A percentile compares a stretch with the other conserved stretches of the same genome.
Conservation (phyloP, 2,329 filamentous ascomycete species). For the Colletotrichum tanaceti region DNA sequence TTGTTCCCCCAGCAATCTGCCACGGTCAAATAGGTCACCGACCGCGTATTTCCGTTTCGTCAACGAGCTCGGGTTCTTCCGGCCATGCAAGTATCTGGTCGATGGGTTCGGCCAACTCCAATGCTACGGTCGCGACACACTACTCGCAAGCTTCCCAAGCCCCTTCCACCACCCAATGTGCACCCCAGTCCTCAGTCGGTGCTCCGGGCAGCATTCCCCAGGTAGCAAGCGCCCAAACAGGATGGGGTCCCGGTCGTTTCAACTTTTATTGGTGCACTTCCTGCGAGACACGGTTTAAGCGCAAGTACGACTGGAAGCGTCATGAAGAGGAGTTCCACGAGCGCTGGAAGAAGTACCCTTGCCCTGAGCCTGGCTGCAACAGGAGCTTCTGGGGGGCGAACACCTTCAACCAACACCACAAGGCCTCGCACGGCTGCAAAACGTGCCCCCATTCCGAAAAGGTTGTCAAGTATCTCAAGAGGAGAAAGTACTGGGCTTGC, state of each 20-base stretch:
- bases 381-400: slow-evolving; percentile 76
- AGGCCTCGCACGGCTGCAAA: slow-evolving; percentile 72
- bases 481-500: slow-evolving; percentile 76
- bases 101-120: slow-evolving; percentile 45
- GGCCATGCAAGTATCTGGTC: slow-evolving; percentile 53
- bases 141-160: slow-evolving; percentile 55
- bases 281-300: slow-evolving; percentile 73
- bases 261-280: slow-evolving; percentile 69
- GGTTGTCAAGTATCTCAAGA: slow-evolving; percentile 71
- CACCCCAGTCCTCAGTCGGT: slow-evolving; percentile 42
- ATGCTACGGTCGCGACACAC: slow-evolving; percentile 46
- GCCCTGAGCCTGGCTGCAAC: slow-evolving; percentile 71
- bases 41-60: slow-evolving; percentile 61
- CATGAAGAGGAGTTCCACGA: slow-evolving; percentile 78
- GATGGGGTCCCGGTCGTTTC: slow-evolving; percentile 42
- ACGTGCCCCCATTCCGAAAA: slow-evolving; percentile 74
- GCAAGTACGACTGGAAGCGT: slow-evolving; percentile 76
- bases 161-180: slow-evolving; percentile 49
- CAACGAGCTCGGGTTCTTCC: slow-evolving; percentile 62
- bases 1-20: slow-evolving; percentile 50
- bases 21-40: slow-evolving; percentile 52
- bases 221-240: slow-evolving; percentile 41
- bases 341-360: slow-evolving; percentile 75
- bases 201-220: slow-evolving; percentile 35
- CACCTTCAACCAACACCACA: slow-evolving; percentile 76